Conservation (phyloP, 306 rosid species). For the Senna tora region DNA sequence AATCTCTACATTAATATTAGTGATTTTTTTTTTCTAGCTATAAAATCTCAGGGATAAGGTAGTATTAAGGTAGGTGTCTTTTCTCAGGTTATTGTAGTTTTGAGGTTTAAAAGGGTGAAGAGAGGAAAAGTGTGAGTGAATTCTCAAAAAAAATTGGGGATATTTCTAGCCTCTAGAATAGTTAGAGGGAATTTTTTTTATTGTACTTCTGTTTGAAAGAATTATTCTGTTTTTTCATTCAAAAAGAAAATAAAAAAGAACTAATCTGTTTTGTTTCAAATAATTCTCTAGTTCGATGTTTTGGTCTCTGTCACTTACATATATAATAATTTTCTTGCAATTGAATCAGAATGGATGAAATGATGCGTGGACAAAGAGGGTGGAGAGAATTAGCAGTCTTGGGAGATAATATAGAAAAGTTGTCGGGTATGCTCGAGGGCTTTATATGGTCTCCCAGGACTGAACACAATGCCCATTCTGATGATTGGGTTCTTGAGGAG, state of each 20-base stretch:
- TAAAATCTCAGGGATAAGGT: constrained; percentile 35
- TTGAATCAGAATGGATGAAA: constrained; percentile 90
- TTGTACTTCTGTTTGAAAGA: background rate
- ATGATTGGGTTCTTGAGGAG: constrained; percentile 92
- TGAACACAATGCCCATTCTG: constrained; percentile 52
- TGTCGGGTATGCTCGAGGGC: constrained; percentile 92
- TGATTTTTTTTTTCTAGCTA: constrained; percentile 12
- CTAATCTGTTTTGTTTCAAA: constrained; percentile 17
- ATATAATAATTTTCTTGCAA: background rate
- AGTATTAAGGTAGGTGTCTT: constrained; percentile 25
- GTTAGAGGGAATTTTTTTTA: background rate
- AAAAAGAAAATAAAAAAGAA: no score
- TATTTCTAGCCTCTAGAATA: background rate
- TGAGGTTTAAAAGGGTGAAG: background rate
- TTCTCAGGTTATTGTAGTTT: no score
- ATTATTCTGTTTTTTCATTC: background rate
- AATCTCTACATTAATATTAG: constrained; percentile 31
- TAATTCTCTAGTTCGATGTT: constrained; percentile 10
- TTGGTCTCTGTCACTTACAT: background rate
- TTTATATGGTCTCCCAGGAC: constrained; percentile 80
- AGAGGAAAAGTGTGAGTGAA: background rate
- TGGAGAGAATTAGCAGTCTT: constrained; percentile 94
- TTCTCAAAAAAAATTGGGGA: background rate
- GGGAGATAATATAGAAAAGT: constrained; percentile 91
- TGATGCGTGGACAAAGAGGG: constrained; percentile 98